These are phyloP conservation scores for Didymella exigua DNA, from an alignment of 2,329 filamentous ascomycete species.

Conservation along the genomic window DNA sequence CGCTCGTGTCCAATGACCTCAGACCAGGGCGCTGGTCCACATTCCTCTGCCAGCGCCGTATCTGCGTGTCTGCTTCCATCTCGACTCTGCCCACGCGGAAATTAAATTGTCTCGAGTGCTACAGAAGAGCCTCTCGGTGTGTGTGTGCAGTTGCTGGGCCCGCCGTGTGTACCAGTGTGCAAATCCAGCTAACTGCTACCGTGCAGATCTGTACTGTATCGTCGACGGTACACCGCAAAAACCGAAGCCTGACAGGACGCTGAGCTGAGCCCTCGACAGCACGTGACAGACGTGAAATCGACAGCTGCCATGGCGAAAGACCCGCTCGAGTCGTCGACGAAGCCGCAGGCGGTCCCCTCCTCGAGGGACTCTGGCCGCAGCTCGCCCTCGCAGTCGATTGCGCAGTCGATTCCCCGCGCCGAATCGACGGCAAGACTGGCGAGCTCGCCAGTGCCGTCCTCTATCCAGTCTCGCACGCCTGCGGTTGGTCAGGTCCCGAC, in stretches of 20 bases:
- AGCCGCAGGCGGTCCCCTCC: constrained; percentile 38
- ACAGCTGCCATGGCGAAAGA: constrained; percentile 11
- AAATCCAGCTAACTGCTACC: constrained; percentile 2
- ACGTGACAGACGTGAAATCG: constrained; percentile 8
- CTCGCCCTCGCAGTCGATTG: constrained; percentile 31
- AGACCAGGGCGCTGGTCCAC: constrained; percentile 8
- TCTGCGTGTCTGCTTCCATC: constrained; percentile 10
- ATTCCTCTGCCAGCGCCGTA: constrained; percentile 11
- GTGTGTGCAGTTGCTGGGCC: constrained; percentile 7
- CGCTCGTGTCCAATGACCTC: constrained; percentile 13
- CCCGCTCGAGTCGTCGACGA: constrained; percentile 30
- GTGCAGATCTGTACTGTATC: constrained; percentile 14
- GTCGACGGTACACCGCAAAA: constrained; percentile 32
- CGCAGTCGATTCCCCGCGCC: constrained; percentile 55
- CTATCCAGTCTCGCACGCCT: constrained; percentile 50
- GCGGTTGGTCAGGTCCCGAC: constrained; percentile 58
- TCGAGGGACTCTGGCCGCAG: constrained; percentile 32
- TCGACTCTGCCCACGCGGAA: constrained; percentile 6
- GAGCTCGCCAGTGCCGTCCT: constrained; percentile 60
- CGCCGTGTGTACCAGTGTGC: neutral
- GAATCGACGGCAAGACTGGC: constrained; percentile 60
- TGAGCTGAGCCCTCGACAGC: constrained; percentile 5
- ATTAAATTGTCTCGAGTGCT: constrained; percentile 4
- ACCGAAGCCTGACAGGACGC: constrained; percentile 18
- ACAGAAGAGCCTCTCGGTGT: constrained; percentile 8